Percentiles rank a stretch among this genome's conserved stretches.
Conservation (phyloP, 1,139 yeast species). For the Komagataea norvegica region DNA sequence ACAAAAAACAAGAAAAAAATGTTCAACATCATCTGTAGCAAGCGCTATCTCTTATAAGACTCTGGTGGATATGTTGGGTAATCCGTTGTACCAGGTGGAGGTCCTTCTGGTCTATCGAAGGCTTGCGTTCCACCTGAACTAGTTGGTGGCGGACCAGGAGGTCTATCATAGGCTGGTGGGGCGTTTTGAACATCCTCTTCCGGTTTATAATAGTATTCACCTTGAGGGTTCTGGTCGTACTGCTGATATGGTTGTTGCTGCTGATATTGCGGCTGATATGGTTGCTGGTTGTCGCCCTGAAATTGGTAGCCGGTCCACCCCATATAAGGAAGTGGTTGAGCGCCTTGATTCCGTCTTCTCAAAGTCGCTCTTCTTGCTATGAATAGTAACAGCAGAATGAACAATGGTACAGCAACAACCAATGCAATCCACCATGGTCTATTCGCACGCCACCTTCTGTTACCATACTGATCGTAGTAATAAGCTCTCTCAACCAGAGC, state of each 20-base stretch:
- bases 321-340: slow-evolving; percentile 20
- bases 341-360: slow-evolving; percentile 18
- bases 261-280: slow-evolving; percentile 3
- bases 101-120: slow-evolving; percentile 17
- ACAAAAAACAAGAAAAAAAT: no score
- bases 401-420: slow-evolving; percentile 13
- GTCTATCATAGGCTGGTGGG: slow-evolving; percentile 11
- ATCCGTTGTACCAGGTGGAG: slow-evolving; percentile 14
- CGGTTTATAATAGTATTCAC: slow-evolving; percentile 5
- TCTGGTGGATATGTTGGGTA: slow-evolving; percentile 10
- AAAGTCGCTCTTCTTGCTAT: slow-evolving; percentile 17
- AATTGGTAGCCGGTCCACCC: slow-evolving; percentile 24
- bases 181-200: slow-evolving; percentile 3
- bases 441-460: slow-evolving; percentile 3
- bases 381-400: slow-evolving; percentile 12
- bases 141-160: slow-evolving; percentile 11
- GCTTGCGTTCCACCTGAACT: background rate
- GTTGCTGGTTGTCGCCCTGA: no score
- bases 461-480: slow-evolving; percentile 3
- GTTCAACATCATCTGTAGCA: background rate
- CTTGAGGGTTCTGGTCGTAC: slow-evolving; percentile 1
- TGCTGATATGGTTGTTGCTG: slow-evolving; percentile 6
- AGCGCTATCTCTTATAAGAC: slow-evolving; percentile 8
- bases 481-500: slow-evolving; percentile 10
- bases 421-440: slow-evolving; percentile 22